Conservation (phyloP, 495 filamentous ascomycete genomes). For the Evernia prunastri region DNA sequence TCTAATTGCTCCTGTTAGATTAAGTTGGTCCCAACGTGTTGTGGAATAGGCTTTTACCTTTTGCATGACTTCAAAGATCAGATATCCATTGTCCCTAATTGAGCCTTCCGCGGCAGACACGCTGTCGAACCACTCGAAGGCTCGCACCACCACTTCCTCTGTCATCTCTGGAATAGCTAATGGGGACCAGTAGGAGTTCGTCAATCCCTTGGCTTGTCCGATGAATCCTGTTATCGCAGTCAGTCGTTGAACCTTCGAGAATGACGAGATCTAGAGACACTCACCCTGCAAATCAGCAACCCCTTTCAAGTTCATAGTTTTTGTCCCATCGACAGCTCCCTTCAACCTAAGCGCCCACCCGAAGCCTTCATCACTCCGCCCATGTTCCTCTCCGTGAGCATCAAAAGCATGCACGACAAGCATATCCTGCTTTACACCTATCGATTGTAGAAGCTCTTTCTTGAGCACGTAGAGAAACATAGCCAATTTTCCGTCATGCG, state of each 20-base stretch:
- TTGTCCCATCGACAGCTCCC: neutral
- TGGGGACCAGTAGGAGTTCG: conserved; percentile 1
- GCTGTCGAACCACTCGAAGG: neutral
- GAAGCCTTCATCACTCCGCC: neutral
- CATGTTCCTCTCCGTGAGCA: neutral
- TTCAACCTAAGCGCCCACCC: neutral
- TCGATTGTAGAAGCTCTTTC: neutral
- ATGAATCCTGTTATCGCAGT: neutral
- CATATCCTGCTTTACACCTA: neutral
- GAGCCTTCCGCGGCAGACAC: neutral
- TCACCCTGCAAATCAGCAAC: neutral
- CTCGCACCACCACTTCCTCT: neutral
- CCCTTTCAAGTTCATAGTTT: neutral
- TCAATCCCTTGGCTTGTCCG: neutral
- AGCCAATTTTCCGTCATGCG: neutral
- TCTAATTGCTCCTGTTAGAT: neutral
- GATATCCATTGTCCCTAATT: neutral
- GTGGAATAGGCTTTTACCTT: neutral
- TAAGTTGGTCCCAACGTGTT: neutral
- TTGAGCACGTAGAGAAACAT: conserved; percentile 2
- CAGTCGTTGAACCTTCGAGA: neutral
- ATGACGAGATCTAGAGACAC: neutral
- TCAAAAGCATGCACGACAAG: neutral
- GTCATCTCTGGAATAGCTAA: neutral
- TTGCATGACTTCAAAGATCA: neutral